These are phyloP conservation scores for Naganishia onofrii DNA, from an alignment of 768 basidiomycete genomes.

Conservation along the genomic window DNA sequence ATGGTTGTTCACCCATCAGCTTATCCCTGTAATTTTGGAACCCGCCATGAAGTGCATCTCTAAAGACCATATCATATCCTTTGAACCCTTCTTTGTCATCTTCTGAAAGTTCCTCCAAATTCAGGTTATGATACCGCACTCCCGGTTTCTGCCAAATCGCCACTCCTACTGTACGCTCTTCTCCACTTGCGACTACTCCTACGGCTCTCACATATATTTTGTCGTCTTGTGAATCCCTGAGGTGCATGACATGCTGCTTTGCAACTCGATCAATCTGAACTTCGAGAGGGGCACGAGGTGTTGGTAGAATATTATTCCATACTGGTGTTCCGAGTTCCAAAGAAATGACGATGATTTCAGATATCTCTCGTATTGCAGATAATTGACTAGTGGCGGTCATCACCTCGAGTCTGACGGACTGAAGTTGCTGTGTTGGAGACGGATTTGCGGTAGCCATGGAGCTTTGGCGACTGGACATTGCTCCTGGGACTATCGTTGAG, in stretches of 20 bases:
- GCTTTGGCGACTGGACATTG: background rate
- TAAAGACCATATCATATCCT: constrained; percentile 18
- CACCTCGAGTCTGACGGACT: background rate
- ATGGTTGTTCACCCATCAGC: constrained; percentile 13
- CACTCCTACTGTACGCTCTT: constrained; percentile 11
- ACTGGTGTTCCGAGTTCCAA: constrained; percentile 16
- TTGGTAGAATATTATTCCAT: constrained; percentile 3
- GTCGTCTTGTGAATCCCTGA: background rate
- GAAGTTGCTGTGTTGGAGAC: background rate
- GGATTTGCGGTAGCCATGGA: background rate
- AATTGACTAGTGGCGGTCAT: background rate
- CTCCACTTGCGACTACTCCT: background rate
- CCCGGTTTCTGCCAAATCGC: constrained; percentile 12
- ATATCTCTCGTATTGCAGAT: background rate
- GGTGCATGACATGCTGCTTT: background rate
- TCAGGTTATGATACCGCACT: background rate
- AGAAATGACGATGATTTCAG: constrained; percentile 13
- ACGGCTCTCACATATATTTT: constrained; percentile 11
- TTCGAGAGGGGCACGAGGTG: constrained; percentile 8
- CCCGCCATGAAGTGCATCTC: constrained; percentile 18
- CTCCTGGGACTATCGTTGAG: constrained; percentile 4
- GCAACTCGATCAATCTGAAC: constrained; percentile 16
- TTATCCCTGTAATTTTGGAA: constrained; percentile 6
- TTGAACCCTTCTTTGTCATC: constrained; percentile 6
- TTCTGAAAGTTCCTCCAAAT: background rate